These are phyloP conservation scores for Cyclotella atomus DNA, from an alignment of 108 stramenopile species.

Conservation along the genomic window DNA sequence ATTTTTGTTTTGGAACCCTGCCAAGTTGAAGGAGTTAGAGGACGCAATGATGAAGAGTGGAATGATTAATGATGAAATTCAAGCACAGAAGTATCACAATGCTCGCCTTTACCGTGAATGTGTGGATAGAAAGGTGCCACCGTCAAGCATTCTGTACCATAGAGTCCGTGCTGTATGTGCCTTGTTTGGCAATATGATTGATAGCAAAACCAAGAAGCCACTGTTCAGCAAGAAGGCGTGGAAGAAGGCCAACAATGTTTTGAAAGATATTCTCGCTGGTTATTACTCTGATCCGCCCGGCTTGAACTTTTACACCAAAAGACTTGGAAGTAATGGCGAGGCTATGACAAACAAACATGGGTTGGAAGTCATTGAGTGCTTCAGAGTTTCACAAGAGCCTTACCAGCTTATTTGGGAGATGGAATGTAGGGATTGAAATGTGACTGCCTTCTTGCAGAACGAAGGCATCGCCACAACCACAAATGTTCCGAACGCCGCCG, in stretches of 20 bases:
- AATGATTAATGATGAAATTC: neutral
- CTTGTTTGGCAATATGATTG: slow-evolving; percentile 23
- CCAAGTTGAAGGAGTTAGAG: slow-evolving; percentile 7
- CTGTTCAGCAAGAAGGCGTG: slow-evolving; percentile 41
- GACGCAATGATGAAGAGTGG: neutral
- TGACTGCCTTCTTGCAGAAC: slow-evolving; percentile 23
- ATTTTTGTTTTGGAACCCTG: slow-evolving; percentile 10
- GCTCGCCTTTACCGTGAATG: slow-evolving; percentile 2
- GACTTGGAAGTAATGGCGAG: slow-evolving; percentile 9
- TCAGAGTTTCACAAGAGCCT: slow-evolving; percentile 34
- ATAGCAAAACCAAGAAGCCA: slow-evolving; percentile 30
- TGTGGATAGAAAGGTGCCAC: slow-evolving; percentile 13
- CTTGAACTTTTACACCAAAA: slow-evolving; percentile 15
- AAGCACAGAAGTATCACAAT: slow-evolving; percentile 10
- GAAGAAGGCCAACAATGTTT: slow-evolving; percentile 45
- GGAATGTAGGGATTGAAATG: slow-evolving; percentile 31
- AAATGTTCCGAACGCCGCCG: slow-evolving; percentile 14
- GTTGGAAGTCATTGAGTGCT: slow-evolving; percentile 28
- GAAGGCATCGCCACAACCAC: slow-evolving; percentile 33
- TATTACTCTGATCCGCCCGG: slow-evolving; percentile 48
- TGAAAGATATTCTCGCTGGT: slow-evolving; percentile 34
- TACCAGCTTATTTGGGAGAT: slow-evolving; percentile 21
- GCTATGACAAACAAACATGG: slow-evolving; percentile 18
- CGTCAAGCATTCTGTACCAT: slow-evolving; percentile 28
- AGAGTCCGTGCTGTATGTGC: slow-evolving; percentile 39